Percentiles rank a stretch among this genome's conserved stretches.
Conservation (phyloP, 441 rosid species). For the Mallotus japonicus region DNA sequence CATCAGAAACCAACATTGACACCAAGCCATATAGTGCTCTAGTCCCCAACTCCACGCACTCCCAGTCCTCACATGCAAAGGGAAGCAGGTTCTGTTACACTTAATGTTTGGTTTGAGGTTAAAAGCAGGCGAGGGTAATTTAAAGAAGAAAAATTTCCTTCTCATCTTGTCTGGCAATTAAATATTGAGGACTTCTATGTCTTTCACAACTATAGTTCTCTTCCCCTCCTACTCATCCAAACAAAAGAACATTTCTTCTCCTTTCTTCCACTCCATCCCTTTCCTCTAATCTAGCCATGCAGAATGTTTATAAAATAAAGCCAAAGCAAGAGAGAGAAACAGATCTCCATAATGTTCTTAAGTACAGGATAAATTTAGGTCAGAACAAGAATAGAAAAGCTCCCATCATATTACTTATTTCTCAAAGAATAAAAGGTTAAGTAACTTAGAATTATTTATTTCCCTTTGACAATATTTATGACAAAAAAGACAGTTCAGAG, state of each 20-base stretch:
- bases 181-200: too few relatives aligned
- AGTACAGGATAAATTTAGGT: background rate
- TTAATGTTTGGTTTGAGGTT: too few relatives aligned
- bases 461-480: background rate
- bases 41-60: background rate
- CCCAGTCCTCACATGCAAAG: background rate
- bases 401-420: background rate
- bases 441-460: background rate
- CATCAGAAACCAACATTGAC: constrained; percentile 5
- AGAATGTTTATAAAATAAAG: too few relatives aligned
- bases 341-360: background rate
- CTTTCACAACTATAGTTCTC: too few relatives aligned
- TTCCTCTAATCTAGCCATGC: too few relatives aligned
- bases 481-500: constrained; percentile 18
- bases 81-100: background rate
- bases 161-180: too few relatives aligned
- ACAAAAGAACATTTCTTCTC: too few relatives aligned
- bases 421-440: background rate
- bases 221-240: too few relatives aligned
- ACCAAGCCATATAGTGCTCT: background rate
- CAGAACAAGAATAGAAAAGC: background rate
- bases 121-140: too few relatives aligned
- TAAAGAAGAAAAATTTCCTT: too few relatives aligned
- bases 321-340: background rate
- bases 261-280: too few relatives aligned